Conservation (phyloP, 1,139 yeast species). For the Diutina ranongensis region DNA sequence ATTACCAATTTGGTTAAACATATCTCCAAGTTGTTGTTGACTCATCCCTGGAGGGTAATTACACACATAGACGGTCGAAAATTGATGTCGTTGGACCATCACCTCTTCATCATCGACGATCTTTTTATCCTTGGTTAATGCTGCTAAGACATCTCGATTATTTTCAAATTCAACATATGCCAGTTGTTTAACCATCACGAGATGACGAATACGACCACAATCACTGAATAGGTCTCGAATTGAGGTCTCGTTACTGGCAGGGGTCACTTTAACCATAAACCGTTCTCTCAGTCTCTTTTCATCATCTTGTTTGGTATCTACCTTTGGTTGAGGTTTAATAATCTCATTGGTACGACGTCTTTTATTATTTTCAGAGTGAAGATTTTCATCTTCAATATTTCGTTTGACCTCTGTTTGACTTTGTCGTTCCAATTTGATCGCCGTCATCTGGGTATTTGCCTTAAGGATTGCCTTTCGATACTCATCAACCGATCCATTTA, state of each 20-base stretch:
- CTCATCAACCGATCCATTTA: background rate
- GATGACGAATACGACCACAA: background rate
- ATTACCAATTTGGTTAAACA: background rate
- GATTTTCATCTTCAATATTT: background rate
- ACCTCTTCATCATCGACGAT: background rate
- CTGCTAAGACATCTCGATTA: background rate
- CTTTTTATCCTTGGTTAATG: constrained; percentile 1
- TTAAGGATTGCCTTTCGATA: background rate
- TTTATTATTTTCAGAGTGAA: background rate
- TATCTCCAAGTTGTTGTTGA: background rate
- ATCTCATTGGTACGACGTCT: no score
- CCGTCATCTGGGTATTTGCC: background rate
- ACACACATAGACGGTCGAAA: background rate
- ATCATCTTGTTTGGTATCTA: no score
- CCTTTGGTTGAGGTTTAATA: no score
- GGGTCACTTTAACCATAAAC: background rate
- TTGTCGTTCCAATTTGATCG: background rate
- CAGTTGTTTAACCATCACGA: background rate
- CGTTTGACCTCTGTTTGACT: background rate
- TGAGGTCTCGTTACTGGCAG: background rate
- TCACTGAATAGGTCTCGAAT: background rate
- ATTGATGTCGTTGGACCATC: background rate
- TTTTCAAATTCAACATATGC: background rate
- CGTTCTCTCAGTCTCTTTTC: background rate
- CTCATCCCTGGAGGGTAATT: background rate